Conservation (phyloP, 1,284 basidiomycete species). For the Cryptococcus sp. region DNA sequence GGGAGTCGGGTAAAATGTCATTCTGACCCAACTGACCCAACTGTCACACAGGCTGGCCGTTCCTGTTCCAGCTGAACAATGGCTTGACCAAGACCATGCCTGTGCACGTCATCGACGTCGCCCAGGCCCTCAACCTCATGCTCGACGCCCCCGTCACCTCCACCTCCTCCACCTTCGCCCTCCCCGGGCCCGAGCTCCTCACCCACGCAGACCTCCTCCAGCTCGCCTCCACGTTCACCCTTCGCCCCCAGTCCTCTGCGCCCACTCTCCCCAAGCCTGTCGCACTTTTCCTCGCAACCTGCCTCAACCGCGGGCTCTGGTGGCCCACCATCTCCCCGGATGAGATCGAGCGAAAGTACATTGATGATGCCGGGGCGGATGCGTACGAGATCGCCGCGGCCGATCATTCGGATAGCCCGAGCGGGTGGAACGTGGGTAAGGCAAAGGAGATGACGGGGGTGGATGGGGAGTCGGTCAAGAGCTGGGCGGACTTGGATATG, state of each 20-base stretch:
- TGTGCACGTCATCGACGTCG: slow-evolving; percentile 91
- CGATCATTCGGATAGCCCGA: slow-evolving; percentile 25
- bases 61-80: slow-evolving; percentile 90
- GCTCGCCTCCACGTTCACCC: slow-evolving; percentile 75
- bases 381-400: slow-evolving; percentile 50
- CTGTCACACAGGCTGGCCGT: slow-evolving; percentile 86
- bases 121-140: slow-evolving; percentile 81
- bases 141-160: slow-evolving; percentile 61
- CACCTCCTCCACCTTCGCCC: slow-evolving; percentile 65
- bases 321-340: slow-evolving; percentile 92
- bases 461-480: slow-evolving; percentile 51
- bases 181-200: slow-evolving; percentile 86
- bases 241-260: slow-evolving; percentile 62
- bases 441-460: slow-evolving; percentile 30
- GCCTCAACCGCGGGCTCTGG: slow-evolving; percentile 71
- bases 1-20: too few species aligned
- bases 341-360: slow-evolving; percentile 82
- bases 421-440: slow-evolving; percentile 54
- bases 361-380: slow-evolving; percentile 65
- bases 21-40: too few species aligned
- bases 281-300: slow-evolving; percentile 64
- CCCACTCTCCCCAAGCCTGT: slow-evolving; percentile 74
- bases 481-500: slow-evolving; percentile 55
- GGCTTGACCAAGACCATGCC: slow-evolving; percentile 83
- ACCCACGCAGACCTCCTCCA: slow-evolving; percentile 80